Base-by-base conservation (phyloP, 495 filamentous ascomycete species). In the Xylona heveae region DNA sequence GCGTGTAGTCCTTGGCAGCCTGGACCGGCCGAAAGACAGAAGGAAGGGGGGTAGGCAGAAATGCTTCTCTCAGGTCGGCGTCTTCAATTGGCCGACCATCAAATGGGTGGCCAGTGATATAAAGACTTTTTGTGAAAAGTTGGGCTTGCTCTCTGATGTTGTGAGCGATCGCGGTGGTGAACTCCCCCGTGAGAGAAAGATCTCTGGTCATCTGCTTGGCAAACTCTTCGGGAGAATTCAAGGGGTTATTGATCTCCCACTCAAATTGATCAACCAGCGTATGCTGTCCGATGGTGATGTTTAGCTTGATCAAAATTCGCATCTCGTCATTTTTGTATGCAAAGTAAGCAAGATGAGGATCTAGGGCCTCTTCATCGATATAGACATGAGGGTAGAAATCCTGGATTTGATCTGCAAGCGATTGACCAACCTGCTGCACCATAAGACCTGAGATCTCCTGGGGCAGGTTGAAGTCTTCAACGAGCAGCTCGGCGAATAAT, bases 251-350 rank as follows among this genome's bases (percentile, higher is more conserved):
- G 45, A 95, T 81, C 45, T 95, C 88, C 88, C 88, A 97, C 53
- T 97, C 88, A 32, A 97, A 95, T 48, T 97, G 90, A 43, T 97
- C 88, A 15, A 93, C 72, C 17, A 97, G 61, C 1, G 84, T 94
- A 48, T 91, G 79, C 38, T 78, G 75, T 2, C 88, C 90, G 49
- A 97, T 94, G 16, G 88, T 95, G 45, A 97, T 94, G 48, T 97
- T 92, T 24, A 97, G 61, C 51, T 93, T 94, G 42, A 97, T 68
- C 13, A 83, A 54, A 19, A 97, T 82, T 34, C 88, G 73, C 85
- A 97, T 93, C 54, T 97, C 88, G 43, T 97, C 90, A 43, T 97
- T 88, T 50, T 94, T 93, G 57, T 93, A 92, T 3, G 88, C 84
- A 24, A 64, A 68, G 48, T 95, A 97, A 2, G 88, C 85, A 7